Evolutionary conservation across 169 alveolate species (phyloP).

Genomic region (Plasmodium vinckei): DNA sequence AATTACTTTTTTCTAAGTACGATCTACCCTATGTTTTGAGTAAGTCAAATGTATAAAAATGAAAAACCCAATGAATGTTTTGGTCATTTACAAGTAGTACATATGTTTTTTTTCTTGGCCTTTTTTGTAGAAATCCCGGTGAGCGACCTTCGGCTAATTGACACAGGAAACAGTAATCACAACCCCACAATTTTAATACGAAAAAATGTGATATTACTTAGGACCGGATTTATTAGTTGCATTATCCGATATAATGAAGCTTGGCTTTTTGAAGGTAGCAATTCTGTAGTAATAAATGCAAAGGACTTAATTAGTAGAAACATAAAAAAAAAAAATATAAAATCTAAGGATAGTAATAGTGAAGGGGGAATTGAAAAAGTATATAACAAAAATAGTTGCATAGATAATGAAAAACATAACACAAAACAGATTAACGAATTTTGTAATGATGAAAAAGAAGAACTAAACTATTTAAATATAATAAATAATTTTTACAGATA

Average conservation of each 20-base stretch:
- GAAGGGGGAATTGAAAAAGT: background rate
- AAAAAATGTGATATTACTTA: slow-evolving; percentile 36
- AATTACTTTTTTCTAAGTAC: slow-evolving; percentile 37
- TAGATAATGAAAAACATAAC: background rate
- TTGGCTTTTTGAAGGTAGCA: slow-evolving; percentile 47
- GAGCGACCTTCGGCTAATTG: slow-evolving; percentile 50
- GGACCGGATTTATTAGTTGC: slow-evolving; percentile 67
- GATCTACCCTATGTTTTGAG: slow-evolving; percentile 50
- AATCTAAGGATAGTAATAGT: background rate
- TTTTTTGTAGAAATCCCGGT: slow-evolving; percentile 36
- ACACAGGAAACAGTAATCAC: slow-evolving; percentile 54
- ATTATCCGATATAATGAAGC: slow-evolving; percentile 46
- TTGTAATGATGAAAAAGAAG: slow-evolving; percentile 23
- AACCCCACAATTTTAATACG: slow-evolving; percentile 53
- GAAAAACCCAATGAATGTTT: background rate
- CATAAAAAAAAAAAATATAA: slow-evolving; percentile 9
- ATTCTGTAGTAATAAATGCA: slow-evolving; percentile 45
- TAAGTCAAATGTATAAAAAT: background rate
- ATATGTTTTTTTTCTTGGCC: background rate
- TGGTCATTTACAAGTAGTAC: background rate
- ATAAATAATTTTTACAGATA: slow-evolving; percentile 44
- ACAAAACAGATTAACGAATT: background rate
- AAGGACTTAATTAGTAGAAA: slow-evolving; percentile 28
- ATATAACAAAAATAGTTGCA: background rate
- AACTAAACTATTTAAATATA: slow-evolving; percentile 34